These are phyloP conservation scores for Monosporascus sp. DNA, from an alignment of 2,329 filamentous ascomycete species.

Conservation along the genomic window DNA sequence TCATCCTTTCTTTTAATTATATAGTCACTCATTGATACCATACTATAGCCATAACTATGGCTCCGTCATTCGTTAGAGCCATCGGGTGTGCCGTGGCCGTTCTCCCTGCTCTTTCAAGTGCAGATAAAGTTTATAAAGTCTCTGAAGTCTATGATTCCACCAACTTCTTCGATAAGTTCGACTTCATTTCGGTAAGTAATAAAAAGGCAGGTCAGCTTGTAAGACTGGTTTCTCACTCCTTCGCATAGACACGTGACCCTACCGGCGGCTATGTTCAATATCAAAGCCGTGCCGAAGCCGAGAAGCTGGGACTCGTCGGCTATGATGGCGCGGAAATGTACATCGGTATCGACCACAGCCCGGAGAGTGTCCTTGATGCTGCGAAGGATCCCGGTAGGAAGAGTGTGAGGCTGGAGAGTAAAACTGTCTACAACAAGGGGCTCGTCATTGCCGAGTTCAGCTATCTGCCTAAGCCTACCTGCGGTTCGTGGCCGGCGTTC, in stretches of 20 bases:
- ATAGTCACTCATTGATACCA: conserved; percentile 21
- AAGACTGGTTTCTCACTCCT: neutral
- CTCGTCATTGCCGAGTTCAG: conserved; percentile 64
- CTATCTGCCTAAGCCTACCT: conserved; percentile 61
- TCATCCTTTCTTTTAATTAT: conserved; percentile 35
- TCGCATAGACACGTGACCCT: conserved; percentile 40
- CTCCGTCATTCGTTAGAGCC: conserved; percentile 32
- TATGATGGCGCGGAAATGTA: conserved; percentile 29
- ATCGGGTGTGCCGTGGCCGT: conserved; percentile 34
- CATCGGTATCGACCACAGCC: conserved; percentile 32
- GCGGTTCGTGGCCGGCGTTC: conserved; percentile 69
- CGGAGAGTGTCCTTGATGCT: conserved; percentile 14
- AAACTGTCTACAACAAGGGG: conserved; percentile 55
- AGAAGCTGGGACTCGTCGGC: conserved; percentile 28
- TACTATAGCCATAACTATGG: conserved; percentile 30
- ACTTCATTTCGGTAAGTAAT: conserved; percentile 31
- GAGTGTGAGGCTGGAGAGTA: conserved; percentile 63
- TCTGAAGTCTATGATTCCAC: conserved; percentile 33
- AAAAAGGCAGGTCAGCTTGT: neutral
- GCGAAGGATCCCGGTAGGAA: conserved; percentile 31
- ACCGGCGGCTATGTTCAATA: conserved; percentile 62
- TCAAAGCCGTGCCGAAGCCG: conserved; percentile 28
- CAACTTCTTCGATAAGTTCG: conserved; percentile 45
- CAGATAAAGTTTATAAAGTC: conserved; percentile 31
- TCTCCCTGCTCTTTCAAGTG: conserved; percentile 26